Conservation (phyloP, 1,139 yeast genomes). For the Lodderomyces orthopsilosis region DNA sequence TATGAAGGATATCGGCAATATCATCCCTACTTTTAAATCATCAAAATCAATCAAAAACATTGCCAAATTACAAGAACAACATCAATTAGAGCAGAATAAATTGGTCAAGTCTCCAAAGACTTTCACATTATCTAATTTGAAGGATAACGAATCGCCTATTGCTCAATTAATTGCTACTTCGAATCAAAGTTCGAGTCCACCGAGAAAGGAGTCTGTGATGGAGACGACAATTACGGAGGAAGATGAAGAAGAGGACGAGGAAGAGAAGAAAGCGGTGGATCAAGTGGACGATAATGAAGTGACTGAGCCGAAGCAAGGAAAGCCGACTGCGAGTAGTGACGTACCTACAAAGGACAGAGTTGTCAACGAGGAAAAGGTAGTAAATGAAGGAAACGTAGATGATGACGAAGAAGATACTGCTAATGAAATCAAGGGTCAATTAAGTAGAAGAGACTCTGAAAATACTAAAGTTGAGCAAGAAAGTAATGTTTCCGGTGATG, state of each 20-base stretch:
- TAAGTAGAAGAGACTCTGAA: slow-evolving; percentile 1
- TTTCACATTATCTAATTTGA: slow-evolving; percentile 37
- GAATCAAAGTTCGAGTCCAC: slow-evolving; percentile 12
- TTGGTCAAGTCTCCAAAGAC: slow-evolving; percentile 45
- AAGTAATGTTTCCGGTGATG: slow-evolving; percentile 3
- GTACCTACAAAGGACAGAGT: neutral
- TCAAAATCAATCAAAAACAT: slow-evolving; percentile 30
- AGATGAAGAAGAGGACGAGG: slow-evolving; percentile 4
- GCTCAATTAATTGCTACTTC: slow-evolving; percentile 32
- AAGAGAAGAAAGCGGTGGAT: neutral
- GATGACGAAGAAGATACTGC: neutral
- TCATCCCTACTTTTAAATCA: slow-evolving; percentile 39
- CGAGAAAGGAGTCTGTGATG: slow-evolving; percentile 8
- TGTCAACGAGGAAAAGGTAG: neutral
- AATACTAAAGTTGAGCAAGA: slow-evolving; percentile 1
- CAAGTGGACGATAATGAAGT: slow-evolving; percentile 2
- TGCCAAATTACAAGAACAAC: slow-evolving; percentile 20
- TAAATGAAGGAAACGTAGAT: neutral
- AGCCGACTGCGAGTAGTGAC: neutral
- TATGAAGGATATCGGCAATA: slow-evolving; percentile 35
- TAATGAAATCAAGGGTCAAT: neutral
- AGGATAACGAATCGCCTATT: slow-evolving; percentile 40
- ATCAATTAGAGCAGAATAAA: slow-evolving; percentile 14
- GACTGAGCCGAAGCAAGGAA: slow-evolving; percentile 1
- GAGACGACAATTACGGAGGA: slow-evolving; percentile 28